Conservation (phyloP, 192 early-diverging fungal genomes). For the Coemansia sp. region DNA sequence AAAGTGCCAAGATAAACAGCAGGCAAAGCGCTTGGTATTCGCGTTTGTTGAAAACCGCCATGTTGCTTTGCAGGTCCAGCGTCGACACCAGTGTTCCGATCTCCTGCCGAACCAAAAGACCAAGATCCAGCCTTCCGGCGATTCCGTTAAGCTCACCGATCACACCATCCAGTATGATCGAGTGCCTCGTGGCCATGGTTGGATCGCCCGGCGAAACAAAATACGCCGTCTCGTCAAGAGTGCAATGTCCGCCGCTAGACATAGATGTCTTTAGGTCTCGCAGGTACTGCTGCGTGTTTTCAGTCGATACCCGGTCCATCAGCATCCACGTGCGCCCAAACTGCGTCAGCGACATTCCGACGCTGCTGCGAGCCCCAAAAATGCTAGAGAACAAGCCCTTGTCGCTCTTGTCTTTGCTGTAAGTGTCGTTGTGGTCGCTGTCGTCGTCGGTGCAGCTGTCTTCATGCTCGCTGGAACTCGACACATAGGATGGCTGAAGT, state of each 20-base stretch:
- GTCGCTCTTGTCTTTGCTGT: constrained; percentile 2
- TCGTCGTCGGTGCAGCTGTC: background rate
- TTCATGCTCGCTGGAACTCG: constrained; percentile 3
- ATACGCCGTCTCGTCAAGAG: constrained; percentile 16
- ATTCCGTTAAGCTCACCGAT: constrained; percentile 23
- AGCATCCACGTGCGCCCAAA: constrained; percentile 52
- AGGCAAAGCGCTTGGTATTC: constrained; percentile 37
- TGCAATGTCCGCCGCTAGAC: background rate
- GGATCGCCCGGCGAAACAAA: constrained; percentile 34
- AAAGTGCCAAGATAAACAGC: constrained; percentile 33
- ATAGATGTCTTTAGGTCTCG: constrained; percentile 15
- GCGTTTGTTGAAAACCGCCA: constrained; percentile 31
- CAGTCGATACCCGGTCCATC: constrained; percentile 35
- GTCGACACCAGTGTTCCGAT: constrained; percentile 37
- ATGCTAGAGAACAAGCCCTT: constrained; percentile 26
- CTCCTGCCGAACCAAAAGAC: constrained; percentile 16
- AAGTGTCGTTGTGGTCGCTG: constrained; percentile 4
- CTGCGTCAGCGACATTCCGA: constrained; percentile 27
- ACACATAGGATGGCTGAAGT: background rate
- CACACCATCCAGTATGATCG: constrained; percentile 20
- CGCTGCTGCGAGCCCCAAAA: constrained; percentile 12
- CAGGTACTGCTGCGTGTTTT: constrained; percentile 23
- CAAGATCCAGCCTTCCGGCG: constrained; percentile 15
- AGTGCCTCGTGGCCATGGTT: constrained; percentile 38
- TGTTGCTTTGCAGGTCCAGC: constrained; percentile 45